A percentile compares a stretch with the other conserved stretches of the same genome.
phyloP scores from a whole-genome alignment of 139 green algal species.

The Ettlia oleoabundans region DNA sequence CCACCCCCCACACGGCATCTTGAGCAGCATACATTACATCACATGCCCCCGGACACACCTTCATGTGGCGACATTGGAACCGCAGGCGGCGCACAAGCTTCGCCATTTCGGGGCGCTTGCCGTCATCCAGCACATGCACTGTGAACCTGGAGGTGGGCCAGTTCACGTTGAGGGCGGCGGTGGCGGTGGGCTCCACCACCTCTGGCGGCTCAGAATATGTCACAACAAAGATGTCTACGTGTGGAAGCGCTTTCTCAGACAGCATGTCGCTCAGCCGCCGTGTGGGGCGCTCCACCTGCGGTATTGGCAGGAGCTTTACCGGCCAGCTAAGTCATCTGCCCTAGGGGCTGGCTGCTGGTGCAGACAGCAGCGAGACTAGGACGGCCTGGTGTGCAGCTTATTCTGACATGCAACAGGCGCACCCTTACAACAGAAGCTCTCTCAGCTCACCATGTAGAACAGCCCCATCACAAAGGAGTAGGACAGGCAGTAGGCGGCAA shows the following conservation, averaged over 20 bases:
- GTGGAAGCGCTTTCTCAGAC: background rate
- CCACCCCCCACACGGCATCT: no score
- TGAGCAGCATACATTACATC: background rate
- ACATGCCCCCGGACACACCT: no score
- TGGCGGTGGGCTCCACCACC: constrained; percentile 34
- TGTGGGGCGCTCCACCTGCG: constrained; percentile 17
- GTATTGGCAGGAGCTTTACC: background rate
- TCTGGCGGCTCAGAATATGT: constrained; percentile 34
- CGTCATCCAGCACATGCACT: constrained; percentile 35
- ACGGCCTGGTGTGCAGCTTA: no score
- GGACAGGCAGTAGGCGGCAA: constrained; percentile 21
- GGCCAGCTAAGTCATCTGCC: background rate
- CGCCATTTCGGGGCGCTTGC: constrained; percentile 15
- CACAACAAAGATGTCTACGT: constrained; percentile 25
- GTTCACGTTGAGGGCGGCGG: constrained; percentile 40
- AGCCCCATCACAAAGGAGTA: constrained; percentile 24
- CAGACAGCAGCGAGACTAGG: no score
- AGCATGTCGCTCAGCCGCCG: constrained; percentile 26
- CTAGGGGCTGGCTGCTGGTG: background rate
- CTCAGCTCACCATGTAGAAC: constrained; percentile 19
- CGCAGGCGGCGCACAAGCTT: constrained; percentile 21
- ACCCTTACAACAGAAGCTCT: no score
- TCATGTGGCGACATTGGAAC: constrained; percentile 15
- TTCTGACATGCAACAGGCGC: no score
- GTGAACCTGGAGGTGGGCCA: constrained; percentile 26